Percentiles rank a stretch among this genome's conserved stretches.
These are phyloP conservation scores for Syncephalis fuscata DNA, from an alignment of 371 early-diverging fungal genomes.

Conservation along the genomic window DNA sequence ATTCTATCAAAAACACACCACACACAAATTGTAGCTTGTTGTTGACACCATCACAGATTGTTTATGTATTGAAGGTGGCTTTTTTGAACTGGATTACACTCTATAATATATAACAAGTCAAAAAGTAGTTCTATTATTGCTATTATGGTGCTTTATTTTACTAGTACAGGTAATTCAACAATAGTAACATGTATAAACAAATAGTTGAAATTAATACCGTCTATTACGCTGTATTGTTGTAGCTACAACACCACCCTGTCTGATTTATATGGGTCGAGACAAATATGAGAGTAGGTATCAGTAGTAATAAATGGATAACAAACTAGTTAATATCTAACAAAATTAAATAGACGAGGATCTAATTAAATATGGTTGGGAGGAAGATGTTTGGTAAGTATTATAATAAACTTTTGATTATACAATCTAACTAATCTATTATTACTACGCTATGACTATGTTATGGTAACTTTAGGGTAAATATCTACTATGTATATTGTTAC, in stretches of 20 bases:
- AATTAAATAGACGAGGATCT: conserved; percentile 66
- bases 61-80: too few species aligned
- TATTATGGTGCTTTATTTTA: conserved; percentile 4
- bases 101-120: not conserved
- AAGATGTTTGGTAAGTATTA: conserved; percentile 67
- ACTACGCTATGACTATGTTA: not conserved
- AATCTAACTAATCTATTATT: not conserved
- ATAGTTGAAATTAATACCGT: not conserved
- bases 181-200: not conserved
- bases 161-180: not conserved
- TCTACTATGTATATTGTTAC: too few species aligned
- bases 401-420: not conserved
- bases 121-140: too few species aligned
- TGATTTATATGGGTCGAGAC: conserved; percentile 94
- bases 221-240: not conserved
- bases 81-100: too few species aligned
- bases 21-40: too few species aligned
- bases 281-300: conserved; percentile 74
- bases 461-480: too few species aligned
- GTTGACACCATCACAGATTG: too few species aligned
- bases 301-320: not conserved
- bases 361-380: conserved; percentile 85
- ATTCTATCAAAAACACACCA: too few species aligned
- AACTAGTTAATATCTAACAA: not conserved
- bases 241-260: conserved; percentile 39